Base-by-base conservation (phyloP, 148 eudicot genomes). In the Oxyria digyna region DNA sequence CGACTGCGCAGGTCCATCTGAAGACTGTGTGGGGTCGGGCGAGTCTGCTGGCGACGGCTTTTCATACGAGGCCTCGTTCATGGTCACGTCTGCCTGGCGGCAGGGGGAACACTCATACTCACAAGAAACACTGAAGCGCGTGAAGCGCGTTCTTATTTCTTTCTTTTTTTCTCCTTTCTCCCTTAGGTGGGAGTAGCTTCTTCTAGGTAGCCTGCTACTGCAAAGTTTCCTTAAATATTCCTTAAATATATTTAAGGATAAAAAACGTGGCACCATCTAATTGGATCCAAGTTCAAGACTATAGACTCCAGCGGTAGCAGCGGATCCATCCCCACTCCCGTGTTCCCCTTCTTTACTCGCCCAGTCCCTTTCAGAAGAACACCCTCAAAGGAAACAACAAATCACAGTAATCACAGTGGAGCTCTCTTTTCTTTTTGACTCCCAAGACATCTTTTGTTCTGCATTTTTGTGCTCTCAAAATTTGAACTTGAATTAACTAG, bases 401-500 rank as follows among this genome's bases (percentile, higher is more conserved):
- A 59, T 37, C 65, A 29, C 35, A 29, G 14, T 31, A 10, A 29
- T 29, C 65, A 55, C 63, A 55, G 63, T 55, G 17, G 33, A 55
- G 63, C 63, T 55, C 27, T 15, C 31, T 31, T 18, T 38, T 31
- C 65, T 31, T 50, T 50, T 50, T 31, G 35, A 59, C 65, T 33
- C 65, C 20, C 38, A 18, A 29, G 31, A 13, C 31, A 3, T 31
- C 65, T 59, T 59, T 27, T 57, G 18, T 27, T 57, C 9, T 59
- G 18, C 65, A 27, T 3, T 52, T 31, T 15, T 29, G 20, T 59
- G 38, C 65, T 10, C 65, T 59, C 65, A 59, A 59, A 29, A 27
- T 59, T 59, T 59, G 65, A 59, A 59, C 65, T 59, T 59, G 65
- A 59, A 31, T 59, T 59, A 59, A 31, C 65, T 15, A 59, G 65